phyloP scores from a whole-genome alignment of 441 rosid species.

The Capsella rubella region DNA sequence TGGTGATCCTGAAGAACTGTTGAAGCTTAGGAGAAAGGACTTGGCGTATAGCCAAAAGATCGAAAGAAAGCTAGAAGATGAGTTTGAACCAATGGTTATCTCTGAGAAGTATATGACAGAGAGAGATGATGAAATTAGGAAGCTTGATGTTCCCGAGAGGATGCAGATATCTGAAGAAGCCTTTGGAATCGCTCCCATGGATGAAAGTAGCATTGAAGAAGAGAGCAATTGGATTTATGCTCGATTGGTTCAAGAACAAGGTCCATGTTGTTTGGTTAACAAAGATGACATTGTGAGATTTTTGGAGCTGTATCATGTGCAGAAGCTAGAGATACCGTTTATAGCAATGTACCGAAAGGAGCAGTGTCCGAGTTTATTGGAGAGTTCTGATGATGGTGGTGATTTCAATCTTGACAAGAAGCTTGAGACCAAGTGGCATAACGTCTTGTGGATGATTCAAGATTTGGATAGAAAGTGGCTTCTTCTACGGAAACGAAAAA shows the following conservation, averaged over 20 bases:
- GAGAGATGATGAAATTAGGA: conserved; percentile 4
- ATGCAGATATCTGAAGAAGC: background rate
- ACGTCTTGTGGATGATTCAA: conserved; percentile 1
- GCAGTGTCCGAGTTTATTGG: background rate
- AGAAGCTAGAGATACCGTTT: background rate
- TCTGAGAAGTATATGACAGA: conserved; percentile 1
- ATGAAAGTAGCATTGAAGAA: background rate
- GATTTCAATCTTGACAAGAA: background rate
- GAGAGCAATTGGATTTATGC: background rate
- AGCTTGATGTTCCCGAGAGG: conserved; percentile 1
- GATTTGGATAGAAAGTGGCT: background rate
- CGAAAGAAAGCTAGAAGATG: background rate
- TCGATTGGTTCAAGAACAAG: background rate
- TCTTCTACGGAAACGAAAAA: background rate
- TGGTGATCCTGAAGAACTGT: conserved; percentile 5
- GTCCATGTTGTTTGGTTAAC: background rate
- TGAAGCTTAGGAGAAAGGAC: background rate
- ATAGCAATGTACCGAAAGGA: background rate
- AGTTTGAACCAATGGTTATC: background rate
- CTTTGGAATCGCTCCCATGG: background rate
- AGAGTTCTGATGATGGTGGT: background rate
- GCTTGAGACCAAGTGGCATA: conserved; percentile 1
- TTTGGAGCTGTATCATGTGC: background rate
- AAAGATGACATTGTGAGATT: background rate
- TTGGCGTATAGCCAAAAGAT: background rate